Base-by-base conservation (phyloP, 768 basidiomycete species). In the Suillus luteus region DNA sequence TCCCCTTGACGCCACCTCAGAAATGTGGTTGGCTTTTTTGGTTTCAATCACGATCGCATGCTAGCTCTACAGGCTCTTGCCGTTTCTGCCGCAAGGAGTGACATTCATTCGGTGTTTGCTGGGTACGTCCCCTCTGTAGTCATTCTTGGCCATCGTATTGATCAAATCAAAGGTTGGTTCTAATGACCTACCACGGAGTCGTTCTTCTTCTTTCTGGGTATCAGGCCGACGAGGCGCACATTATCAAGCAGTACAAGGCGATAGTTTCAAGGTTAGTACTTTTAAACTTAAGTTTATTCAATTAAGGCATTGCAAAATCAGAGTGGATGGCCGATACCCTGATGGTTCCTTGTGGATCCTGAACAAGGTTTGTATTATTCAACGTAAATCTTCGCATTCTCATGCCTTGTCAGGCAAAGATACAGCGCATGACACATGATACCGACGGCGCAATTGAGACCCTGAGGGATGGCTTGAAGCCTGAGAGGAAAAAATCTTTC, bases 141-240 rank as follows among this genome's bases (percentile, higher is more conserved):
- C 17, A 19, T 33, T 62, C 24, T 10, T 44, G 41, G 43, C 59
- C n/a, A 5, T 58, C 5, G 51, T 55, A 46, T 11, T 66, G 12
- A 58, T 59, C 69, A 37, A 35, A n/a, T 48, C 19, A 62, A 19
- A 90, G 89, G 15, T 77, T 93, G n/a, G 84, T 90, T 0, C 75
- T 94, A 9, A 93, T 94, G 90, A 89, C 90, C 3, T 93, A 92
- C 70, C 80, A 90, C 60, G 89, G 91, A 33, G 82, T 87, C 59
- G 84, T 92, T 5, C 80, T 93, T 2, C 82, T 90, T 0, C 71
- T 91, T 37, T 80, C 88, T 6, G 92, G 92, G 1, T 94, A 86
- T 67, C 91, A 91, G 70, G 90, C 91, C 1, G 85, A 94, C 65
- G 89, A 89, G 70, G 77, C 78, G 46, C 82, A 83, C 49, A 86